Evolutionary conservation across 306 rosid genomes (phyloP), one percentile per base, ranked within the genome.

Genomic region (Cucurbita argyrosperma): DNA sequence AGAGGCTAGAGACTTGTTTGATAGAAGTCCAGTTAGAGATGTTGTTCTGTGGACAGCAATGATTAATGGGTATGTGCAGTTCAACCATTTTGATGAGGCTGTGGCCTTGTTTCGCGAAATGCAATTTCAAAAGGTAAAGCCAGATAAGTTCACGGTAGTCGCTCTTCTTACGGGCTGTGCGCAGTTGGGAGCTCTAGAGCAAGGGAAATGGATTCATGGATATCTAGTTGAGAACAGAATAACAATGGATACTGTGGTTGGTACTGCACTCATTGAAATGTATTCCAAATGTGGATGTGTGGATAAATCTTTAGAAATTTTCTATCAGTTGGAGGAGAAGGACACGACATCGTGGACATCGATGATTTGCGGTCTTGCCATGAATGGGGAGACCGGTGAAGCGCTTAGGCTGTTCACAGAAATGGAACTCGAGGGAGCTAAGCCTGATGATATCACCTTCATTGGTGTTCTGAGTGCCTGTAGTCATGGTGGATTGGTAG

Each of bases 11-110:
- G 82, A 83, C 52, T 84, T 87, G 79, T 91, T 91, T 78, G 89
- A 89, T 70, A 83, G 56, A 70, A 87, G 89, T 82, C 86, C 90
- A 10, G 74, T 75, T 61, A 81, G 79, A 72, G 97, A 89, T 77
- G 81, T 85, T 63, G 86, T 91, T 79, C 87, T 89, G 67, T 91
- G 92, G 96, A 91, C 93, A 0, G 87, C 90, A 71, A 83, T 89
- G 97, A 89, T 91, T 77, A 87, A 86, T 81, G 92, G 88, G 62
- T 87, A 87, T 78, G 96, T 87, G 50, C 96, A 86, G 68, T 87
- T 83, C 72, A 84, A 89, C 37, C 59, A 74, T 55, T 80, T 82
- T 70, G 89, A 89, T n/a, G 87, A 87, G 53, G 96, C 89, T 1
- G 82, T 89, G 74, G 76, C 50, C 12, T 79, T 91, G 39, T 86